Conservation (phyloP, 2,329 filamentous ascomycete genomes). For the Calycina marina region DNA sequence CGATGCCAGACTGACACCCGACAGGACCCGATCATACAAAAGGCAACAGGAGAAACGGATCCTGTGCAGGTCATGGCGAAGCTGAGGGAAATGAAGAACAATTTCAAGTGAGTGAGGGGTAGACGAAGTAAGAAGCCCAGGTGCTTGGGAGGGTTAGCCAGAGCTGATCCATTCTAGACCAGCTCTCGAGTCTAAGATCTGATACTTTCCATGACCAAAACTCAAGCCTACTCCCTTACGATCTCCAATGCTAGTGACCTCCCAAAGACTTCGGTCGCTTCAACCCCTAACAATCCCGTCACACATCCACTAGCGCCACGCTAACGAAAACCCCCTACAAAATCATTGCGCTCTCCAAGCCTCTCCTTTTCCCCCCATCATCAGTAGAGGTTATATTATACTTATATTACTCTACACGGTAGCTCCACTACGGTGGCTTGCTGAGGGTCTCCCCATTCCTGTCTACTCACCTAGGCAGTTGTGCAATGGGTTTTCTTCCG, state of each 20-base stretch:
- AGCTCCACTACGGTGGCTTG: conserved; percentile 27
- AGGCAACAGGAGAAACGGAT: conserved; percentile 66
- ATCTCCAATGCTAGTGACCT: no score
- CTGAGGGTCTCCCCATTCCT: conserved; percentile 27
- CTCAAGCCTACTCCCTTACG: no score
- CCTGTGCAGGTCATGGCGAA: conserved; percentile 74
- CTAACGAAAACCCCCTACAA: no score
- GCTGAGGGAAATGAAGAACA: conserved; percentile 82
- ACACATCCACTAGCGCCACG: no score
- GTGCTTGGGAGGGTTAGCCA: no score
- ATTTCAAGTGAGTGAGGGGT: conserved; percentile 23
- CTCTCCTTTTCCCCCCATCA: conserved; percentile 17
- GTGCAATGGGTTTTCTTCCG: conserved; percentile 25
- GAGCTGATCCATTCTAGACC: conserved; percentile 4
- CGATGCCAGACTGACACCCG: conserved; percentile 4
- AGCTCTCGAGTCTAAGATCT: conserved; percentile 8
- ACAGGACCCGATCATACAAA: conserved; percentile 70
- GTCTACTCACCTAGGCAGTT: no score
- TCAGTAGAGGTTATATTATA: conserved; percentile 26
- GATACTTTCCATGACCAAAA: conserved; percentile 1
- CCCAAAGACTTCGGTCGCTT: no score
- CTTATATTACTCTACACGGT: conserved; percentile 24
- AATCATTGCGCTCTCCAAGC: no score
- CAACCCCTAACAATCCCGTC: no score
- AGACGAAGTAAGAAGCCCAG: no score